phyloP scores from a whole-genome alignment of 305 asterid genomes.

The Ilex paraguariensis region DNA sequence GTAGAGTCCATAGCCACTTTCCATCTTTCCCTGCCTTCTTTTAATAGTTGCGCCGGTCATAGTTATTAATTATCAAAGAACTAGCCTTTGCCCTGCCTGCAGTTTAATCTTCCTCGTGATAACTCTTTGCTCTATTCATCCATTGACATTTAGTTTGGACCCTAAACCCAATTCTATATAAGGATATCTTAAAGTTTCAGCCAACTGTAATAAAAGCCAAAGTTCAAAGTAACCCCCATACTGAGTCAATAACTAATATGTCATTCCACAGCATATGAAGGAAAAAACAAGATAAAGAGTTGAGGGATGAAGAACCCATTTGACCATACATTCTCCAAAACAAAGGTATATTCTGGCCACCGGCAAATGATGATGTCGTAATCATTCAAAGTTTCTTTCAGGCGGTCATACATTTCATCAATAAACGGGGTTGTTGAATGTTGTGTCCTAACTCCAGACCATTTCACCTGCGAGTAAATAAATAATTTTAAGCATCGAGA shows the following conservation, averaged over 20 bases:
- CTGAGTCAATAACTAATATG: neutral
- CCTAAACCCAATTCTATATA: no score
- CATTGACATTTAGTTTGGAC: no score
- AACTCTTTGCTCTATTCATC: no score
- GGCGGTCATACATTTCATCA: conserved; percentile 52
- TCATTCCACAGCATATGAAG: neutral
- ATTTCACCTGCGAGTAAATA: conserved; percentile 34
- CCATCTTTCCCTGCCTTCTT: no score
- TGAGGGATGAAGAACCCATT: conserved; percentile 1
- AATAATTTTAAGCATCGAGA: neutral
- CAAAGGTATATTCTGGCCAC: conserved; percentile 52
- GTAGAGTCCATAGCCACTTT: no score
- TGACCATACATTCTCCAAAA: conserved; percentile 40
- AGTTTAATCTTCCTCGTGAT: no score
- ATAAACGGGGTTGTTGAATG: conserved; percentile 49
- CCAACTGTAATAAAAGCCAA: no score
- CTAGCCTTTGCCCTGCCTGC: no score
- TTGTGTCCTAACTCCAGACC: conserved; percentile 52
- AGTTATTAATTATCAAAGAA: no score
- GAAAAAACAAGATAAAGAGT: neutral
- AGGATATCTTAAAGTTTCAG: no score
- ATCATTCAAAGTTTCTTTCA: conserved; percentile 37
- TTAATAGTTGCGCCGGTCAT: no score
- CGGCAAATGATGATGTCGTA: conserved; percentile 49
- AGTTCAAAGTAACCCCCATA: no score